phyloP scores from a whole-genome alignment of 1,139 yeast genomes.

The Yamadazyma blattariae region DNA sequence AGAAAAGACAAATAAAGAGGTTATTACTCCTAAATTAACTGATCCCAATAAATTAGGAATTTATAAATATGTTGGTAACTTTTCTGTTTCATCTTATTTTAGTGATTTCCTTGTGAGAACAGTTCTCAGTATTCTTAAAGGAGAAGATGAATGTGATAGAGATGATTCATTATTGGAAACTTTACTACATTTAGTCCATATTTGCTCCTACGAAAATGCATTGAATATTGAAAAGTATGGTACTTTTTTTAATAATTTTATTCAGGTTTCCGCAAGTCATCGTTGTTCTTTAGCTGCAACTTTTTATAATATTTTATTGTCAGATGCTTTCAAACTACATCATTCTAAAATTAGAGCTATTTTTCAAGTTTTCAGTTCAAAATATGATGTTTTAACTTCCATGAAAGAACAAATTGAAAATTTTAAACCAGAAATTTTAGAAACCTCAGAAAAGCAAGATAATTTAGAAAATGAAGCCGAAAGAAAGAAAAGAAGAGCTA shows the following conservation, averaged over 20 bases:
- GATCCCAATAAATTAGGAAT: slow-evolving; percentile 29
- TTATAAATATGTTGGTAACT: slow-evolving; percentile 33
- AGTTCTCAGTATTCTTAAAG: slow-evolving; percentile 38
- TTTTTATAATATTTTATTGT: slow-evolving; percentile 41
- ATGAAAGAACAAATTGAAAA: background rate
- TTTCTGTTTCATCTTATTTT: slow-evolving; percentile 53
- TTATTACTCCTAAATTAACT: slow-evolving; percentile 44
- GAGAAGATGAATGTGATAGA: slow-evolving; percentile 27
- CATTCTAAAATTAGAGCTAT: slow-evolving; percentile 58
- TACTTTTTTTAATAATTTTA: slow-evolving; percentile 31
- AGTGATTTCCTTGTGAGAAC: slow-evolving; percentile 50
- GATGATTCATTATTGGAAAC: slow-evolving; percentile 58
- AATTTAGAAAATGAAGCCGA: slow-evolving; percentile 46
- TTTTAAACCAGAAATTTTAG: slow-evolving; percentile 5
- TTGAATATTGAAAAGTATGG: slow-evolving; percentile 30
- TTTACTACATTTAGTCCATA: slow-evolving; percentile 66
- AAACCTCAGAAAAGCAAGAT: slow-evolving; percentile 13
- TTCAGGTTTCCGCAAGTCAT: slow-evolving; percentile 24
- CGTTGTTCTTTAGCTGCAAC: slow-evolving; percentile 45
- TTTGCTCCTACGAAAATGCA: slow-evolving; percentile 36
- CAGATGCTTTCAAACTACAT: slow-evolving; percentile 37
- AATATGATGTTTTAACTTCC: slow-evolving; percentile 15
- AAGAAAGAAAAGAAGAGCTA: slow-evolving; percentile 65
- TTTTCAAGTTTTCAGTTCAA: slow-evolving; percentile 34
- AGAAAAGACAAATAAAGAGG: slow-evolving; percentile 40